A percentile compares a stretch with the other conserved stretches of the same genome.
Evolutionary conservation across 1,284 basidiomycete genomes (phyloP).

Genomic region (Apiotrichum gracile): DNA sequence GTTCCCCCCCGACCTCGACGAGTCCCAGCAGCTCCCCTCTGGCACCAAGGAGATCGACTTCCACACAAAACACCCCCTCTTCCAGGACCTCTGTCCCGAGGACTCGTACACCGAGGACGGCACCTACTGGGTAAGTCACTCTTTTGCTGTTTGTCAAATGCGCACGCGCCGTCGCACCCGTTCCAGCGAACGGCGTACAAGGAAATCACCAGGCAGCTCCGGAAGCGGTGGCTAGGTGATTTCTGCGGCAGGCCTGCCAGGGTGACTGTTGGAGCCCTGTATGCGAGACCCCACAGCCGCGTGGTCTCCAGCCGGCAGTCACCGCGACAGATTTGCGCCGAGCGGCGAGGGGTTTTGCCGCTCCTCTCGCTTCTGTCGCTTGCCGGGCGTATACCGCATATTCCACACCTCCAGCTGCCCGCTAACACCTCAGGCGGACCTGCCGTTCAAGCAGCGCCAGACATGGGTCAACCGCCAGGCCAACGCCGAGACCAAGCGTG

Average conservation of each 20-base stretch:
- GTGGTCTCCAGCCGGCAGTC: background rate
- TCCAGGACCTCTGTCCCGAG: conserved; percentile 41
- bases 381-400: too few relatives aligned
- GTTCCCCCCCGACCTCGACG: conserved; percentile 16
- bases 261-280: background rate
- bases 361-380: too few relatives aligned
- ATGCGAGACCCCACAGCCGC: background rate
- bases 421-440: conserved; percentile 31
- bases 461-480: conserved; percentile 49
- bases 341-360: too few relatives aligned
- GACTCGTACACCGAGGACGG: conserved; percentile 40
- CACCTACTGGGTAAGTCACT: conserved; percentile 40
- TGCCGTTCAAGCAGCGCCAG: conserved; percentile 35
- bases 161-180: too few relatives aligned
- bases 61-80: conserved; percentile 37
- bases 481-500: conserved; percentile 48
- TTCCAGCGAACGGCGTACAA: too few relatives aligned
- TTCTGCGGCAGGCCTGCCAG: background rate
- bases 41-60: conserved; percentile 19
- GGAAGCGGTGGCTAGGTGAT: too few relatives aligned
- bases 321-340: too few relatives aligned
- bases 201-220: too few relatives aligned
- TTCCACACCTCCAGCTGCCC: too few relatives aligned
- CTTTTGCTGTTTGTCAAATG: too few relatives aligned
- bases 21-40: conserved; percentile 3